Evolutionary conservation across 192 early-diverging fungal genomes (phyloP), one percentile per base, ranked within the genome.

Genomic region (Borealophlyctis nickersoniae): DNA sequence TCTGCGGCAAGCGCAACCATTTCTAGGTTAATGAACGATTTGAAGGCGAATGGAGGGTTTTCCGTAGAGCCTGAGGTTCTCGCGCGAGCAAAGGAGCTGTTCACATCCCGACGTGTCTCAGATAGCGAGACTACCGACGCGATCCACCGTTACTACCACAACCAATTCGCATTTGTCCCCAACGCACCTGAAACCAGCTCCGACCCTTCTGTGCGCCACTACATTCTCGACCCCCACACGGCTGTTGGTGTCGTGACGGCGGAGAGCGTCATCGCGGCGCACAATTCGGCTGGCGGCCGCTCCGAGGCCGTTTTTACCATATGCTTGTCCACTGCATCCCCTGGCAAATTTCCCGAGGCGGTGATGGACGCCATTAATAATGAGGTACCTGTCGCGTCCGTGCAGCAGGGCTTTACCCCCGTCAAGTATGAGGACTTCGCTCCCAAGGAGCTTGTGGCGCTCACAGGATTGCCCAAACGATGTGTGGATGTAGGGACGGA

Each of bases 301-400:
- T 11, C 24, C 27, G 34, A 32, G 0, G 59, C 55, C 11, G 50
- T 39, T 19, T 55, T 63, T 52, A 77, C 75, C 26, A 62, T 84
- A 23, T 89, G 88, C 48, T 75, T 98, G 49, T 85, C 94, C 23
- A 98, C 96, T 0, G 96, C 96, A 4, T 91, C 92, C 53, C 96
- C 94, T 31, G 96, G 93, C 34, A 98, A 98, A 71, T 98, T 98
- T 77, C 88, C 93, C 3, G 91, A 92, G 39, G 91, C 94, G 3
- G 95, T 98, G 27, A 82, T 88, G 59, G 71, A 75, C 62, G 90
- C 94, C 36, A 77, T 79, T 55, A 80, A 80, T 53, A 53, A 62
- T 11, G 29, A 51, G 0, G 28, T 48, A 33, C 56, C 57, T 19
- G 30, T n/a, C 14, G n/a, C 11, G 14, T 16, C 49, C 39, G 16